Evolutionary conservation across 2,329 filamentous ascomycete species (phyloP).

Genomic region (Akanthomyces lecanii): DNA sequence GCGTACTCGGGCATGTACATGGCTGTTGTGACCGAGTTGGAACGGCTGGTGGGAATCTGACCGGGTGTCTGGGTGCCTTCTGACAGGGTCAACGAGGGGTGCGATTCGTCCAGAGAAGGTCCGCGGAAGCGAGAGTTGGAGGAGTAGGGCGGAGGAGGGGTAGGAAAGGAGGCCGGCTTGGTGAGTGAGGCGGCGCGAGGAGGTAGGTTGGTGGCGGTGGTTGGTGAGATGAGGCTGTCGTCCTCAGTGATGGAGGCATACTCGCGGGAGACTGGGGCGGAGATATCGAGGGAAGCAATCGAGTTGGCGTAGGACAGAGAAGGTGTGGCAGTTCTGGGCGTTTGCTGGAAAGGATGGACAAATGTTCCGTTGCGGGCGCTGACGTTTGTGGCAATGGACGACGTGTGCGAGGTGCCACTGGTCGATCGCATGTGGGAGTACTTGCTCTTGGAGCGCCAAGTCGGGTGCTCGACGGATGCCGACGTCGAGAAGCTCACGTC

Average conservation of each 20-base stretch:
- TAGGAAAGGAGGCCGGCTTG: slow-evolving; percentile 5
- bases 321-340: slow-evolving; percentile 56
- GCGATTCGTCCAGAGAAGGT: slow-evolving; percentile 22
- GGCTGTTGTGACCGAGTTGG: slow-evolving; percentile 24
- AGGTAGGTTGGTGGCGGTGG: slow-evolving; percentile 19
- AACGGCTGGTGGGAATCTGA: slow-evolving; percentile 25
- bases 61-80: slow-evolving; percentile 30
- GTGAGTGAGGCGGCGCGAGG: slow-evolving; percentile 13
- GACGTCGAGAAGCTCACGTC: slow-evolving; percentile 47
- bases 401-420: slow-evolving; percentile 54
- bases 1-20: neutral
- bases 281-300: slow-evolving; percentile 46
- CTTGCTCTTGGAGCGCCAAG: slow-evolving; percentile 32
- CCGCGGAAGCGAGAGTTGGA: slow-evolving; percentile 18
- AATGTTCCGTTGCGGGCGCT: slow-evolving; percentile 46
- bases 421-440: slow-evolving; percentile 55
- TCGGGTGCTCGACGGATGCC: slow-evolving; percentile 29
- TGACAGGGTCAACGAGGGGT: slow-evolving; percentile 32
- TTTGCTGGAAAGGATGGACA: slow-evolving; percentile 63
- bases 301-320: slow-evolving; percentile 57
- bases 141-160: slow-evolving; percentile 18
- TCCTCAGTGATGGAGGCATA: slow-evolving; percentile 54
- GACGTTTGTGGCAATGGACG: slow-evolving; percentile 52
- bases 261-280: slow-evolving; percentile 38
- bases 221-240: slow-evolving; percentile 37